Evolutionary conservation across 106 monocot species (phyloP).

Genomic region (Cymbidium sinense): DNA sequence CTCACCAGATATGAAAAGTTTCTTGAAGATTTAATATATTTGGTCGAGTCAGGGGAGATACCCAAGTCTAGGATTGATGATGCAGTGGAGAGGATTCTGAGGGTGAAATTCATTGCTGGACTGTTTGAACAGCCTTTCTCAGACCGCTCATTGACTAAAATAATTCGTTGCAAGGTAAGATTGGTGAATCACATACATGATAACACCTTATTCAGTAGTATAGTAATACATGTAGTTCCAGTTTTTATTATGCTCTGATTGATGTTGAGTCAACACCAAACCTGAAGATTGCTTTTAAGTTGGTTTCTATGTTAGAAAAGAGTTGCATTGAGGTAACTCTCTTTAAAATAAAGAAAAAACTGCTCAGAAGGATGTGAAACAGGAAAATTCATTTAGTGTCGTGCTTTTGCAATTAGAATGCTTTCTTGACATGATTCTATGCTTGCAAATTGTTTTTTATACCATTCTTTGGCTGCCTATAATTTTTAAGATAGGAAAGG

Average conservation of each 20-base stretch:
- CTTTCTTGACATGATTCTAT: not conserved
- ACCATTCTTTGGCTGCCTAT: not conserved
- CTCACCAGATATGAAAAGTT: slow-evolving; percentile 63
- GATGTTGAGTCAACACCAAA: not conserved
- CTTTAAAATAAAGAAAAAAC: not conserved
- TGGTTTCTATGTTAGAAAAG: not conserved
- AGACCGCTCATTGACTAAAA: slow-evolving; percentile 51
- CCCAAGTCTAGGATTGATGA: slow-evolving; percentile 75
- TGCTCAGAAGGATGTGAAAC: not conserved
- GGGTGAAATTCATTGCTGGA: slow-evolving; percentile 83
- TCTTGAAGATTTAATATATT: slow-evolving; percentile 60
- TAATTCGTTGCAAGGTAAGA: slow-evolving; percentile 72
- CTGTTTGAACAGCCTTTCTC: slow-evolving; percentile 85
- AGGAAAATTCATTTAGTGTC: not conserved
- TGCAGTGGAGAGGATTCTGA: slow-evolving; percentile 78
- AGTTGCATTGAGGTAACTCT: not conserved
- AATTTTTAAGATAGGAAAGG: not conserved
- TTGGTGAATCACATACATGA: not conserved
- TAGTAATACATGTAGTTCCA: not conserved
- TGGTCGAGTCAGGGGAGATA: slow-evolving; percentile 76
- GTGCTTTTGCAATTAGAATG: not conserved
- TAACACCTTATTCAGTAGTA: not conserved
- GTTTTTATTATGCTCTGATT: not conserved
- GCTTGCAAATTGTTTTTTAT: not conserved
- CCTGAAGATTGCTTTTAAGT: not conserved